phyloP scores from a whole-genome alignment of 1,284 basidiomycete genomes.

The Apiotrichum mycotoxinovorans region DNA sequence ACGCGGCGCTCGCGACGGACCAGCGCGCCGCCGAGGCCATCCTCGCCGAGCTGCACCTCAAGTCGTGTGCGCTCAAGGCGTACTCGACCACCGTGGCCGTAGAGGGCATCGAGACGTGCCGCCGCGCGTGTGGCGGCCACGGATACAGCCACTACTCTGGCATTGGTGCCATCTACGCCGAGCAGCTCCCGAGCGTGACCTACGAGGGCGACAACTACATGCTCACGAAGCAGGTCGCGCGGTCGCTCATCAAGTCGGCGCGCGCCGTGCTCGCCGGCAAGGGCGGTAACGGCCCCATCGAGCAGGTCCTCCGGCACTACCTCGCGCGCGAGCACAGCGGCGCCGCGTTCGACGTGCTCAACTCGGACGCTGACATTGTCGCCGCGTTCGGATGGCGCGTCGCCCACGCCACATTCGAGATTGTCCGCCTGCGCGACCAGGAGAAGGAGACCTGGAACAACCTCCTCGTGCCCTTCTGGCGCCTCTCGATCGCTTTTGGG shows the following conservation, averaged over 20 bases:
- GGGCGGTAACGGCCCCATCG: slow-evolving; percentile 55
- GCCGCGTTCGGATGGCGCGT: slow-evolving; percentile 53
- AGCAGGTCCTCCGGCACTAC: slow-evolving; percentile 44
- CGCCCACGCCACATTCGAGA: slow-evolving; percentile 39
- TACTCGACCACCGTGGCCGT: slow-evolving; percentile 52
- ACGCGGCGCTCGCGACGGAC: slow-evolving; percentile 5
- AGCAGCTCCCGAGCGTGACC: slow-evolving; percentile 55
- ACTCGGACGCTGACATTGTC: slow-evolving; percentile 55
- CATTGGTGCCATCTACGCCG: slow-evolving; percentile 55
- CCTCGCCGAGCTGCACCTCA: slow-evolving; percentile 15
- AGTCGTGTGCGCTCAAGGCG: slow-evolving; percentile 13
- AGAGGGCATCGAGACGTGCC: slow-evolving; percentile 54
- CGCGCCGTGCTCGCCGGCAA: slow-evolving; percentile 55
- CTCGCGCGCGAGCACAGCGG: slow-evolving; percentile 50
- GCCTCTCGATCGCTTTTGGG: slow-evolving; percentile 12
- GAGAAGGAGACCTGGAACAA: slow-evolving; percentile 34
- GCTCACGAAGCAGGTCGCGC: slow-evolving; percentile 55
- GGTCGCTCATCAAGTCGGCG: slow-evolving; percentile 53
- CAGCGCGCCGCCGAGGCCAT: slow-evolving; percentile 10
- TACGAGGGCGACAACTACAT: slow-evolving; percentile 60
- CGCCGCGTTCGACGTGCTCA: slow-evolving; percentile 53
- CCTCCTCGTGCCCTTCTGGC: slow-evolving; percentile 19
- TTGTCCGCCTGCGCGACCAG: slow-evolving; percentile 41
- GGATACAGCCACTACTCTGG: slow-evolving; percentile 58
- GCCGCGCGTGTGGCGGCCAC: slow-evolving; percentile 57